These are phyloP conservation scores for Carex scoparia DNA, from an alignment of 176 grass and related monocot genomes.

Conservation along the genomic window DNA sequence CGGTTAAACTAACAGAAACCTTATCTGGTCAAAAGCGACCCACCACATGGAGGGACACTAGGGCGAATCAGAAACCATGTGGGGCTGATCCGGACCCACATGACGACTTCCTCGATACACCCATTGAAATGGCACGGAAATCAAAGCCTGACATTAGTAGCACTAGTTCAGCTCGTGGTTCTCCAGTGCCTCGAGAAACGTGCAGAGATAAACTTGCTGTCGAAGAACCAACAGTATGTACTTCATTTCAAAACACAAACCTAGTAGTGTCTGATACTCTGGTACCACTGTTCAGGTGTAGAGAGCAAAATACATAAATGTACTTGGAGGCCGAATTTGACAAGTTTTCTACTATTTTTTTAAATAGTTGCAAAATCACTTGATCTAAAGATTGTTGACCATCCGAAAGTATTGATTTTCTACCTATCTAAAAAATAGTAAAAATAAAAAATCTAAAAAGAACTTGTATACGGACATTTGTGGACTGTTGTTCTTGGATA, in stretches of 20 bases:
- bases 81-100: conserved; percentile 59
- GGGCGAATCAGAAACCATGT: conserved; percentile 48
- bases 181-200: not conserved
- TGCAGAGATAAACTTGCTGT: not conserved
- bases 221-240: conserved; percentile 14
- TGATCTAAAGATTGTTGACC: too few species aligned
- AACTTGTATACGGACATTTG: too few species aligned
- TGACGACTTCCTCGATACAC: conserved; percentile 84
- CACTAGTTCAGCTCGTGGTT: not conserved
- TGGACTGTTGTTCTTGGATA: too few species aligned
- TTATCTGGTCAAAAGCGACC: conserved; percentile 22
- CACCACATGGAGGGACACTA: conserved; percentile 60
- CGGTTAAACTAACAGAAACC: conserved; percentile 23
- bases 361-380: too few species aligned
- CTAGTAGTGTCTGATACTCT: not conserved
- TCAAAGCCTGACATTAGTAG: not conserved
- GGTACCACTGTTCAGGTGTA: not conserved
- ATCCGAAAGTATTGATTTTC: too few species aligned
- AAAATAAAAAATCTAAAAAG: too few species aligned
- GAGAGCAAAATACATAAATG: not conserved
- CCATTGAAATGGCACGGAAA: conserved; percentile 50
- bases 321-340: too few species aligned
- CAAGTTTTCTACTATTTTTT: too few species aligned
- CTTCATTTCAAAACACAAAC: not conserved
- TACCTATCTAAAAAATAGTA: too few species aligned